Evolutionary conservation across 2,329 filamentous ascomycete species (phyloP).

Genomic region (Verticillium zaregamsianum): DNA sequence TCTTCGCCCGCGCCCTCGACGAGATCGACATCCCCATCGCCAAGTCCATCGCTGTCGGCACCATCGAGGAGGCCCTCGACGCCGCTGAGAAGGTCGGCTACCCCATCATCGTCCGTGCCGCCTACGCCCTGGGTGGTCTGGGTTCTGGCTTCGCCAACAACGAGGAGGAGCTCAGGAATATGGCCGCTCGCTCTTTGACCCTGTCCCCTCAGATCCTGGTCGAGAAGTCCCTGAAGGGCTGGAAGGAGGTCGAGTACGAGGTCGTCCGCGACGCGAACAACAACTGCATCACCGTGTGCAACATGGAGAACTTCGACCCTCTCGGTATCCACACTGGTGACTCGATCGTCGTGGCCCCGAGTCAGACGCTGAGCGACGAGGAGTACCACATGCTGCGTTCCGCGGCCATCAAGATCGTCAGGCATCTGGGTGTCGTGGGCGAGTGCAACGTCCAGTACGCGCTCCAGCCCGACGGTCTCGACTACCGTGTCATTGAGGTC

Average conservation of each 20-base stretch:
- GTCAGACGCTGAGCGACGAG: constrained; percentile 94
- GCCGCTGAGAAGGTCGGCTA: constrained; percentile 87
- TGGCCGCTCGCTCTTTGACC: constrained; percentile 88
- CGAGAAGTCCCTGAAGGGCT: constrained; percentile 97
- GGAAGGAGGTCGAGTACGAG: constrained; percentile 99
- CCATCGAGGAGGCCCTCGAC: constrained; percentile 85
- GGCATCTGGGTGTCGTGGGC: constrained; percentile 93
- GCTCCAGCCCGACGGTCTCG: constrained; percentile 90
- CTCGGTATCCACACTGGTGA: constrained; percentile 97
- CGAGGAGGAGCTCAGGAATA: constrained; percentile 85
- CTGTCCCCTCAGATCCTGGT: constrained; percentile 95
- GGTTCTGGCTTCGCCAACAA: constrained; percentile 96
- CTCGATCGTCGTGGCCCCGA: constrained; percentile 96
- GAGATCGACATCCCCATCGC: constrained; percentile 98
- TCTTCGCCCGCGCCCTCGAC: constrained; percentile 92
- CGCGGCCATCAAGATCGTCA: constrained; percentile 96
- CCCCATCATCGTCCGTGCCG: constrained; percentile 95
- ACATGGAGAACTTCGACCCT: constrained; percentile 85
- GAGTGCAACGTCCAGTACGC: constrained; percentile 99
- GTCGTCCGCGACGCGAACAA: constrained; percentile 95
- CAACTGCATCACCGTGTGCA: constrained; percentile 61
- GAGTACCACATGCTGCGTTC: constrained; percentile 99
- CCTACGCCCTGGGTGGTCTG: constrained; percentile 92
- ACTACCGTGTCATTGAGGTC: constrained; percentile 98
- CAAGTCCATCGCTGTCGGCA: constrained; percentile 88